These are phyloP conservation scores for Metroxylon sagu DNA, from an alignment of 176 grass and related monocot species.

Conservation along the genomic window DNA sequence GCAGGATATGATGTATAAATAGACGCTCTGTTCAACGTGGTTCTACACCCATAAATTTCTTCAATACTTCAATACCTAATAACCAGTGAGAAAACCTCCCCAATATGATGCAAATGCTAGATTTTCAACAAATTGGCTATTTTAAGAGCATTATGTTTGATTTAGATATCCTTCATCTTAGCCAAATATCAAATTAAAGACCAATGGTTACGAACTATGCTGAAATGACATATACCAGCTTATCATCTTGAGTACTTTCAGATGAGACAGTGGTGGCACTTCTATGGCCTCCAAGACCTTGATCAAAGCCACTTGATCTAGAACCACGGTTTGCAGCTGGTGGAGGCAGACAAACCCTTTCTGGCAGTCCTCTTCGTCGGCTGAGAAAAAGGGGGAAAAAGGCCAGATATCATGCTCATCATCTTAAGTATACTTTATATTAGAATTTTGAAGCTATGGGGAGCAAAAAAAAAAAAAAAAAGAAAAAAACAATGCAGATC, in stretches of 20 bases:
- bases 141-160: too few species aligned
- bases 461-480: slow-evolving; percentile 1
- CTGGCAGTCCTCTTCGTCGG: slow-evolving; percentile 50
- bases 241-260: slow-evolving; percentile 57
- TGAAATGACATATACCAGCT: slow-evolving; percentile 33
- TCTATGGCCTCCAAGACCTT: slow-evolving; percentile 30
- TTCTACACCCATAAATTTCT: too few species aligned
- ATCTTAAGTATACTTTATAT: neutral
- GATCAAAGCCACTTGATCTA: slow-evolving; percentile 22
- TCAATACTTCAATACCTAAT: too few species aligned
- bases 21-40: too few species aligned
- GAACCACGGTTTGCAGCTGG: slow-evolving; percentile 54
- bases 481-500: neutral
- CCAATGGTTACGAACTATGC: neutral
- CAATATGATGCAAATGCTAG: too few species aligned
- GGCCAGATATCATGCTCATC: slow-evolving; percentile 12
- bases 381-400: slow-evolving; percentile 37
- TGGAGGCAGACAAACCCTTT: slow-evolving; percentile 56
- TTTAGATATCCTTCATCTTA: too few species aligned
- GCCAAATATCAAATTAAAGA: too few species aligned
- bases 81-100: too few species aligned
- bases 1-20: too few species aligned
- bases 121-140: too few species aligned
- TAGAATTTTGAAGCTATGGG: neutral
- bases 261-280: slow-evolving; percentile 29